These are phyloP conservation scores for Ophiostoma populinum DNA, from an alignment of 2,329 filamentous ascomycete genomes.

Conservation along the genomic window DNA sequence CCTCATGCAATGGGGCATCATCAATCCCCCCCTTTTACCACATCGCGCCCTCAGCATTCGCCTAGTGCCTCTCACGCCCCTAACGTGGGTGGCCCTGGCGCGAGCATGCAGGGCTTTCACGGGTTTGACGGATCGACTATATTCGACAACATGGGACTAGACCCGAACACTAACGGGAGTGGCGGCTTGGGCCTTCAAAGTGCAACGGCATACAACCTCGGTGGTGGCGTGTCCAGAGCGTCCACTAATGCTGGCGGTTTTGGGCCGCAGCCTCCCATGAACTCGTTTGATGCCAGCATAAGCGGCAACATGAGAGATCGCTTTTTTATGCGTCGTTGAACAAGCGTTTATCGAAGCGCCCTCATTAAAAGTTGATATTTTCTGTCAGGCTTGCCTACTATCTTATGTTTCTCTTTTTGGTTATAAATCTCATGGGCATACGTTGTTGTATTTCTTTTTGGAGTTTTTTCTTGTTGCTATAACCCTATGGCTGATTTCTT, in stretches of 20 bases:
- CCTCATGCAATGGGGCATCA: constrained; percentile 8
- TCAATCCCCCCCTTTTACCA: constrained; percentile 10
- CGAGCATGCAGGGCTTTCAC: constrained; percentile 12
- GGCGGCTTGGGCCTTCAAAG: constrained; percentile 13
- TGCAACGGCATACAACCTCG: constrained; percentile 13
- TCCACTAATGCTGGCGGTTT: constrained; percentile 11
- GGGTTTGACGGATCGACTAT: constrained; percentile 11
- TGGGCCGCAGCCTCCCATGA: constrained; percentile 9
- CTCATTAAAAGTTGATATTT: neutral
- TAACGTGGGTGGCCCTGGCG: constrained; percentile 3
- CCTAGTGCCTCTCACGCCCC: constrained; percentile 7
- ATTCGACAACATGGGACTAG: constrained; percentile 17
- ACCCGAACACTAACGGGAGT: constrained; percentile 13
- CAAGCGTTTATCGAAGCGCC: neutral
- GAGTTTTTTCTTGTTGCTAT: no score
- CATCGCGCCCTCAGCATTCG: constrained; percentile 10
- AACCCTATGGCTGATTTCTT: no score
- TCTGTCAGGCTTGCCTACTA: no score
- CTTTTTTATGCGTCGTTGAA: constrained; percentile 12
- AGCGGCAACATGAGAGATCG: constrained; percentile 8
- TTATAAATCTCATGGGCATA: neutral
- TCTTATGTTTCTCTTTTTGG: neutral
- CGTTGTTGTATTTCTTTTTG: neutral
- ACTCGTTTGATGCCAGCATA: constrained; percentile 15
- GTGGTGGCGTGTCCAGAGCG: constrained; percentile 13